Evolutionary conservation across 495 filamentous ascomycete species (phyloP), one percentile per base, ranked within the genome.

Genomic region (Cenococcum geophilum): DNA sequence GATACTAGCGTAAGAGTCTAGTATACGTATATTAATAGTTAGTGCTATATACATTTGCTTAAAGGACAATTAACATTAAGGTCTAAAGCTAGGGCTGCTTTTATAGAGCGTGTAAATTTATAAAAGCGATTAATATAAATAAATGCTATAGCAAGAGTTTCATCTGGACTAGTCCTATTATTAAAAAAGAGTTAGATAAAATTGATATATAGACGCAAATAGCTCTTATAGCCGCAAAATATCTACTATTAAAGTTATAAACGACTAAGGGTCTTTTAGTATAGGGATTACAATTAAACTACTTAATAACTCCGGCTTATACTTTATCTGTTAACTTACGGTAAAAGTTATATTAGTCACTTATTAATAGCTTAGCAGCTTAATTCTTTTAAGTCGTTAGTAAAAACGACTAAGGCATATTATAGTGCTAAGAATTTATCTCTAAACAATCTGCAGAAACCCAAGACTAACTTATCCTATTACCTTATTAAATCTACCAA

Each of bases 111-210:
- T 35, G 59, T 61, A 65, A 77, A 78, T 66, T 70, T 73, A 60
- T 14, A 37, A 25, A 56, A 56, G 20, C 36, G 53, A 37, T 78
- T 70, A n/a, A 75, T 62, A 60, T 78, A 78, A 56, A 76, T 67
- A 55, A 74, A 78, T 36, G 74, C 65, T 76, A 75, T 78, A 22
- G 75, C 68, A 18, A 78, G 58, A 9, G 74, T 71, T 68, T 78
- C 75, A 32, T 74, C 66, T 6, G 75, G 75, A 32, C 70, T 73
- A 57, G 14, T 53, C 20, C 16, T 1, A 34, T 12, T 6, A 36
- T 10, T 18, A 55, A 3, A 32, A 22, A 4, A 16, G 49, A 21
- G 32, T 52, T 8, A 36, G 16, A 16, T 54, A n/a, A 32, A 16
- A 34, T 11, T 47, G 5, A 12, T 11, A 22, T 12, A n/a, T 16